Evolutionary conservation across 108 stramenopile species (phyloP), one percentile per base, ranked within the genome.

Genomic region (Pseudonitzschia multiseries): DNA sequence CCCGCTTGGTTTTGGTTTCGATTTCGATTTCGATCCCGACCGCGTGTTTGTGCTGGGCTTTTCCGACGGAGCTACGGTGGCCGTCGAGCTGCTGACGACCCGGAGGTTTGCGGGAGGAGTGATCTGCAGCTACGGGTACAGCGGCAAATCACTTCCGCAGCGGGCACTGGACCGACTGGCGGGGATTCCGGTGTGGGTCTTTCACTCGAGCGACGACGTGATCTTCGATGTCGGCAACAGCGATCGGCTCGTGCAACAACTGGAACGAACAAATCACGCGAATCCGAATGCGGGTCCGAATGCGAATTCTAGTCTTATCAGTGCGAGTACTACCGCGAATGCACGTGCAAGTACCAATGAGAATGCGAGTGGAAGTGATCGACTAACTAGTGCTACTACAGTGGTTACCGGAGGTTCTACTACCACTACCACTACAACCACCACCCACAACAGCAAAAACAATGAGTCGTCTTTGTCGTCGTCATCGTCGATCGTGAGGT

Each of bases 21-120:
- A 74, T 12, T 75, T 88, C 68, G 81, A 89, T 12, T 75, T 88
- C 68, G 81, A 89, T 70, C 81, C 78, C 1, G 75, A 74, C 51
- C 80, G 82, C 22, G 70, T 88, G 21, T 82, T 78, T 46, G 60
- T 93, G 15, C 89, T 93, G 76, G 93, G 93, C 1, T 94, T 94
- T 69, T 87, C 86, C 6, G 93, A 94, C 67, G 93, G 93, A 14
- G 87, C 93, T 29, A 94, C 89, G 21, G 84, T 90, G 14, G 88
- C 86, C 8, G 82, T 94, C 13, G 93, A 94, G 53, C 68, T 94
- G 42, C 69, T 84, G 53, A 94, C 93, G 14, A 91, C 93, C 4
- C 68, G 79, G 59, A 68, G 81, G 52, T 94, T 94, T 72, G 57
- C 74, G 21, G 87, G 74, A 2, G 80, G 78, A 24, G 78, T 90